These are phyloP conservation scores for Starmerella khaoyaiensis DNA, from an alignment of 805 yeast species.

Conservation along the genomic window DNA sequence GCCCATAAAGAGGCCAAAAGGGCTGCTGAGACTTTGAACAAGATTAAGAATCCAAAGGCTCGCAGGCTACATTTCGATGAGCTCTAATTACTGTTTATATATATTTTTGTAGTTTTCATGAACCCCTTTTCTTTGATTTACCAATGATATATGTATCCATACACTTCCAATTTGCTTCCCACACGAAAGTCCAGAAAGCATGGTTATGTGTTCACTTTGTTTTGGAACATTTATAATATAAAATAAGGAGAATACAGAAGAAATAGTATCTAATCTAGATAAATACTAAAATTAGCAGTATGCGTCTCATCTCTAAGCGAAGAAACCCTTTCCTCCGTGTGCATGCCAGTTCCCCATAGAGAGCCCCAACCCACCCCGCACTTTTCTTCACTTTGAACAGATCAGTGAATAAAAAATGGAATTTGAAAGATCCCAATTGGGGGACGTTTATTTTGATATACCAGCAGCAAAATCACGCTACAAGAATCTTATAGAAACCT, in stretches of 20 bases:
- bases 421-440: constrained; percentile 1
- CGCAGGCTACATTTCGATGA: constrained; percentile 12
- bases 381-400: too few species aligned
- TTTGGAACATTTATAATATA: too few species aligned
- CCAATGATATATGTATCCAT: background rate
- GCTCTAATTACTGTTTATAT: constrained; percentile 1
- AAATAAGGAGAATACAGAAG: too few species aligned
- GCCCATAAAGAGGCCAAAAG: constrained; percentile 10
- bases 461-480: constrained; percentile 9
- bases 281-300: too few species aligned
- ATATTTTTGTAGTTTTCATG: background rate
- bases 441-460: constrained; percentile 13
- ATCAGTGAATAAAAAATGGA: background rate
- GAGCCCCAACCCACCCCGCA: too few species aligned
- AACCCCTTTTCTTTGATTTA: background rate
- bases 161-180: background rate
- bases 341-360: background rate
- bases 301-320: too few species aligned
- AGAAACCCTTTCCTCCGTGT: too few species aligned
- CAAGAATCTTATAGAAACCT: background rate
- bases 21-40: constrained; percentile 6
- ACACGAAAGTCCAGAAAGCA: too few species aligned
- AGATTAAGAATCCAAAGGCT: constrained; percentile 5
- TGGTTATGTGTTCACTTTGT: too few species aligned
- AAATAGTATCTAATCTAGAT: too few species aligned